phyloP scores from a whole-genome alignment of 2,329 filamentous ascomycete genomes.

The Aaosphaeria pasadenensis region DNA sequence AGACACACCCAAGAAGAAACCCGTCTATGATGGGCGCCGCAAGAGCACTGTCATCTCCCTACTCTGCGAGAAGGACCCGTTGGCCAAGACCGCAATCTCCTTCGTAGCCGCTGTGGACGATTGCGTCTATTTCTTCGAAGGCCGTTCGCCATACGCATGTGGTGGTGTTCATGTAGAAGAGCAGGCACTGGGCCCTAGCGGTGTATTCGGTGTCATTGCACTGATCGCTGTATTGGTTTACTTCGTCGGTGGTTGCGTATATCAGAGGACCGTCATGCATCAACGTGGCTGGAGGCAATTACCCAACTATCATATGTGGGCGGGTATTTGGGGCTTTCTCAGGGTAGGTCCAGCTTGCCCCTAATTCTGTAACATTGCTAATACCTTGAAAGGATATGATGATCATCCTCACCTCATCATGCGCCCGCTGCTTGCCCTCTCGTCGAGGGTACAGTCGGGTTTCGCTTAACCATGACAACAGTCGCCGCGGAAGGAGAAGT shows the following conservation, averaged over 20 bases:
- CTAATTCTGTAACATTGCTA: slow-evolving; percentile 6
- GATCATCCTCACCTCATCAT: slow-evolving; percentile 67
- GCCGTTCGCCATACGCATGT: slow-evolving; percentile 82
- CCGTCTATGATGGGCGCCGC: slow-evolving; percentile 59
- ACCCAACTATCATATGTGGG: slow-evolving; percentile 92
- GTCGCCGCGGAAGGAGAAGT: slow-evolving; percentile 43
- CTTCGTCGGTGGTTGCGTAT: slow-evolving; percentile 87
- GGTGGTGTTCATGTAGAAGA: slow-evolving; percentile 61
- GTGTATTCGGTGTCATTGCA: slow-evolving; percentile 84
- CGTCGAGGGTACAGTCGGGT: slow-evolving; percentile 67
- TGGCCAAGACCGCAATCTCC: slow-evolving; percentile 67
- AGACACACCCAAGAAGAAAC: slow-evolving; percentile 30
- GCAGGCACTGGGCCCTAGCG: slow-evolving; percentile 64
- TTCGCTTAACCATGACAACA: slow-evolving; percentile 46
- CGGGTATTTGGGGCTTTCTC: slow-evolving; percentile 79
- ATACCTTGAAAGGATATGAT: slow-evolving; percentile 51
- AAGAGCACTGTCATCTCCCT: slow-evolving; percentile 89
- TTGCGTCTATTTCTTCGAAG: slow-evolving; percentile 94
- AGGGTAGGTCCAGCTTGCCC: slow-evolving; percentile 53
- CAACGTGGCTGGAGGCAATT: slow-evolving; percentile 93
- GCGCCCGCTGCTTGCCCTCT: slow-evolving; percentile 62
- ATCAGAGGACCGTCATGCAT: slow-evolving; percentile 91
- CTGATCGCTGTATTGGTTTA: slow-evolving; percentile 80
- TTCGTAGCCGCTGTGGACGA: slow-evolving; percentile 89
- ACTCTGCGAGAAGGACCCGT: slow-evolving; percentile 86